A percentile compares a stretch with the other conserved stretches of the same genome.
These are phyloP conservation scores for Fusarium sp. DNA, from an alignment of 2,329 filamentous ascomycete species.

Conservation along the genomic window DNA sequence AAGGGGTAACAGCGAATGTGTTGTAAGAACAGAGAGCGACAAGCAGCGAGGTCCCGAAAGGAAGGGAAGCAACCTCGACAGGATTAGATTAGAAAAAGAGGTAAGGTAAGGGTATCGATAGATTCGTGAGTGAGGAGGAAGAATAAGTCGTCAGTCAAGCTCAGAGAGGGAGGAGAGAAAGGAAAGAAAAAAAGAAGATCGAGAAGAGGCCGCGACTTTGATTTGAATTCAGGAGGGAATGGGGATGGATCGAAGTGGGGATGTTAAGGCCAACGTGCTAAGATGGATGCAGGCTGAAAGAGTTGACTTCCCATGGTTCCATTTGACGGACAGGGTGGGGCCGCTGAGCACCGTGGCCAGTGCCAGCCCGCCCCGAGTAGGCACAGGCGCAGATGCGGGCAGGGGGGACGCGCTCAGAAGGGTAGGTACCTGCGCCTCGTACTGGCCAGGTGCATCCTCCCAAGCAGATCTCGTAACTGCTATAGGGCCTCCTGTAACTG, in stretches of 20 bases:
- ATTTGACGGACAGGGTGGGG: slow-evolving; percentile 27
- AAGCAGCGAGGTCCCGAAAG: slow-evolving; percentile 37
- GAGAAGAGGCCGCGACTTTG: slow-evolving; percentile 28
- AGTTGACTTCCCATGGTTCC: neutral
- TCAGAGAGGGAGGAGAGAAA: slow-evolving; percentile 28
- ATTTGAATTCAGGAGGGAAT: slow-evolving; percentile 42
- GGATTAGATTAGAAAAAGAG: slow-evolving; percentile 43
- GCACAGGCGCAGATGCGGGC: neutral
- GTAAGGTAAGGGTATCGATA: slow-evolving; percentile 31
- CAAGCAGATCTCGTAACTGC: slow-evolving; percentile 30
- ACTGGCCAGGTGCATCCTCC: neutral
- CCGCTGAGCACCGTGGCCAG: neutral
- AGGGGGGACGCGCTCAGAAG: neutral
- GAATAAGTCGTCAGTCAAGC: slow-evolving; percentile 27
- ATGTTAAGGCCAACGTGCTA: slow-evolving; percentile 47
- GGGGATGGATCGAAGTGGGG: slow-evolving; percentile 32
- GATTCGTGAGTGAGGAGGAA: slow-evolving; percentile 27
- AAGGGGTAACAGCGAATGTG: slow-evolving; percentile 38
- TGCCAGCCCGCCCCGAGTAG: neutral
- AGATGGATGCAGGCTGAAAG: slow-evolving; percentile 39
- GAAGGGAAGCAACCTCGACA: slow-evolving; percentile 41
- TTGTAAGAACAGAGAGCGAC: slow-evolving; percentile 37
- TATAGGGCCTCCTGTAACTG: slow-evolving; percentile 8
- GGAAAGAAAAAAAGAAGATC: slow-evolving; percentile 17
- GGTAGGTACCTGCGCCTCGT: slow-evolving; percentile 11